A percentile compares a stretch with the other conserved stretches of the same genome.
Conservation (phyloP, 1,284 basidiomycete species). For the Fomitopsis pinicola region DNA sequence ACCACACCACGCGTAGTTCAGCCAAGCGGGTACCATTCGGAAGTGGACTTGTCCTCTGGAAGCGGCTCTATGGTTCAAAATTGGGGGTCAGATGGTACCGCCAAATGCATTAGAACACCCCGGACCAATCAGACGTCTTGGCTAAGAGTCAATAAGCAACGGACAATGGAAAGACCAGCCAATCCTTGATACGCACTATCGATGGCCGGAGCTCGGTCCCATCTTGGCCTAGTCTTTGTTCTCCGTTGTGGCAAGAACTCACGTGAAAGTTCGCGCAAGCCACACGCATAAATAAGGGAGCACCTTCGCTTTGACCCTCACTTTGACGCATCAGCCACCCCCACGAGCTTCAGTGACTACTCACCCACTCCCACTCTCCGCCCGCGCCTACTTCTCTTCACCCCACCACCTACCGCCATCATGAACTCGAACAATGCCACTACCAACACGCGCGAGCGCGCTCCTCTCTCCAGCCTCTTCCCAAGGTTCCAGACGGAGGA, state of each 20-base stretch:
- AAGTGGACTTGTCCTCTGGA: no score
- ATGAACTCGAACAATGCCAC: background rate
- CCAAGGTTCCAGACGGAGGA: conserved; percentile 1
- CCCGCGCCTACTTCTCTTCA: no score
- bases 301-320: background rate
- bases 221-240: background rate
- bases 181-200: background rate
- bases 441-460: conserved; percentile 43
- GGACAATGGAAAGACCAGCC: background rate
- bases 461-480: conserved; percentile 50
- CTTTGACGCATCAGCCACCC: background rate
- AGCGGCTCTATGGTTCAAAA: no score
- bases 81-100: no score
- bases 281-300: background rate
- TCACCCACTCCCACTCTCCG: background rate
- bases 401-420: background rate
- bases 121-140: background rate
- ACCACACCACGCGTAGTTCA: no score
- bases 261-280: background rate
- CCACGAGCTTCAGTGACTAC: background rate
- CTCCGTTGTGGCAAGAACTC: background rate
- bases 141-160: background rate
- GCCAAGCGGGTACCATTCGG: no score
- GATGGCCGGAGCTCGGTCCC: background rate
- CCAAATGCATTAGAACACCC: background rate